A percentile compares a stretch with the other conserved stretches of the same genome.
phyloP scores from a whole-genome alignment of 768 basidiomycete genomes.

The Trametopsis cervina region DNA sequence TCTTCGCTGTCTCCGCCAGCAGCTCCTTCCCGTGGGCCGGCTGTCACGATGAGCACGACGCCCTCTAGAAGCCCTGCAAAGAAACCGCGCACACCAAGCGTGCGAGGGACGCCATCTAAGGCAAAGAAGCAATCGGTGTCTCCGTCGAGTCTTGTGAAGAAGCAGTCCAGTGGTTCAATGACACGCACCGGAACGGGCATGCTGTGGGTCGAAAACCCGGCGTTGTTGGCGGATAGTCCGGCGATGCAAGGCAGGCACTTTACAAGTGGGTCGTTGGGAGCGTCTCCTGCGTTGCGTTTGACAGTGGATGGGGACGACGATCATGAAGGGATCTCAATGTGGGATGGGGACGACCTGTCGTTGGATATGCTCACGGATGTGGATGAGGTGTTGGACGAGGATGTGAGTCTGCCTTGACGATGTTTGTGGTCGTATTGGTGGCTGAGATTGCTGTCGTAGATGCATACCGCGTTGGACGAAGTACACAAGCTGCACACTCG shows the following conservation, averaged over 20 bases:
- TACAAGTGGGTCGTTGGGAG: slow-evolving; percentile 7
- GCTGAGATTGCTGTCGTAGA: slow-evolving; percentile 23
- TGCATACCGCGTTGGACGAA: slow-evolving; percentile 35
- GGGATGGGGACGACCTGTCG: slow-evolving; percentile 54
- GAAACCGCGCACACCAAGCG: slow-evolving; percentile 14
- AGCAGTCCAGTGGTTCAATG: not conserved
- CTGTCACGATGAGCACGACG: slow-evolving; percentile 5
- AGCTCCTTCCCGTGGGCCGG: slow-evolving; percentile 3
- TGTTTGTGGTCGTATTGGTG: slow-evolving; percentile 1
- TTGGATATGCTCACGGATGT: slow-evolving; percentile 69
- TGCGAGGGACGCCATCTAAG: not conserved
- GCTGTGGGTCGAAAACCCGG: slow-evolving; percentile 6
- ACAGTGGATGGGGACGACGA: slow-evolving; percentile 15
- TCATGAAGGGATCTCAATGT: slow-evolving; percentile 24
- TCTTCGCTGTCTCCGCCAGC: not conserved
- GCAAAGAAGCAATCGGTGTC: slow-evolving; percentile 2
- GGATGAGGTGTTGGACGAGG: slow-evolving; percentile 72
- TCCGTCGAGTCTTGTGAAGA: not conserved
- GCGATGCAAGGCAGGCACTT: slow-evolving; percentile 11
- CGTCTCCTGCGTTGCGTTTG: slow-evolving; percentile 25
- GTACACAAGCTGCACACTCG: slow-evolving; percentile 36
- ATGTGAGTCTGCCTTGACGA: slow-evolving; percentile 31
- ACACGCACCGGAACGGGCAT: not conserved
- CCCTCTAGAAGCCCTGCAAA: slow-evolving; percentile 16
- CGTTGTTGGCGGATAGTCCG: slow-evolving; percentile 10